Evolutionary conservation across 805 yeast genomes (phyloP).

Genomic region (Cephaloascus albidus): DNA sequence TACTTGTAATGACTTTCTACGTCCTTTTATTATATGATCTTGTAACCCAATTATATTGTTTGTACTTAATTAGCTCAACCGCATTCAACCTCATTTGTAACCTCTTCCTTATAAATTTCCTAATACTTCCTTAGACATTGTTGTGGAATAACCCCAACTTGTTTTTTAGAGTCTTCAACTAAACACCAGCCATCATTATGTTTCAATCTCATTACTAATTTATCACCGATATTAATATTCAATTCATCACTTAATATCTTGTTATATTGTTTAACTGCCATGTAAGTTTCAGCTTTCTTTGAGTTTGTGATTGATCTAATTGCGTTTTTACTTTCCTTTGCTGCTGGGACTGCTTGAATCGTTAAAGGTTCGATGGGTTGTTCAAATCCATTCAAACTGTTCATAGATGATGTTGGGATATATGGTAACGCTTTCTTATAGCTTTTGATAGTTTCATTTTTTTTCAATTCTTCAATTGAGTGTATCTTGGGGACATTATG

Average conservation of each 20-base stretch:
- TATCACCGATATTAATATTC: constrained; percentile 19
- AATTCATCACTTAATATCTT: constrained; percentile 24
- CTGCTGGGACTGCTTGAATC: background rate
- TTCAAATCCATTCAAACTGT: background rate
- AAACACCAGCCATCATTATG: constrained; percentile 31
- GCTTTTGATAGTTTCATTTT: too few species aligned
- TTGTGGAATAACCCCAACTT: background rate
- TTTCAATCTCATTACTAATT: constrained; percentile 12
- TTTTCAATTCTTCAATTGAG: background rate
- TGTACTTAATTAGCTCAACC: too few species aligned
- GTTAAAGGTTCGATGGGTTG: background rate
- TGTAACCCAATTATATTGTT: too few species aligned
- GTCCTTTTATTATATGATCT: too few species aligned
- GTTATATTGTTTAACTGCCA: constrained; percentile 17
- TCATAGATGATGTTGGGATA: background rate
- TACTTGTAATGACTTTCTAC: too few species aligned
- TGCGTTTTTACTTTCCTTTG: background rate
- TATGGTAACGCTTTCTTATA: background rate
- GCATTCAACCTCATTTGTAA: too few species aligned
- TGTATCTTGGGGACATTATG: background rate
- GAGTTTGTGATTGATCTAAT: background rate
- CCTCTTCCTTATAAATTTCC: too few species aligned
- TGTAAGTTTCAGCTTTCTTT: constrained; percentile 3
- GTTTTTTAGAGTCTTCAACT: background rate
- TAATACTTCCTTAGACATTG: background rate